A percentile compares a stretch with the other conserved stretches of the same genome.
Conservation (phyloP, 306 rosid species). For the Alnus glutinosa region DNA sequence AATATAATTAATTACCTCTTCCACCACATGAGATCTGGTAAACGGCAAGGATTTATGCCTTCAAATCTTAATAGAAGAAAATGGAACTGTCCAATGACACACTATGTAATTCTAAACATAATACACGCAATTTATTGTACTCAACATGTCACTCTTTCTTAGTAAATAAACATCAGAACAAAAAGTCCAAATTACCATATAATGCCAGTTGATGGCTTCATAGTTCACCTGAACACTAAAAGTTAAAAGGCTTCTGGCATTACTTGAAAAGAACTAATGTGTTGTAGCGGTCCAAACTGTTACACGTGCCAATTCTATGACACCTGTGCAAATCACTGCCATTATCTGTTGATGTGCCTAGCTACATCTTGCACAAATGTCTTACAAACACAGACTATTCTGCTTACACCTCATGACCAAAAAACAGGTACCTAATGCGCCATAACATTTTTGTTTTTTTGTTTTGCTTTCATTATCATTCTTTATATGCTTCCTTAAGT, state of each 20-base stretch:
- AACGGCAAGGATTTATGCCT: neutral
- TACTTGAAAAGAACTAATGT: neutral
- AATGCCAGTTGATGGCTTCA: too few species aligned
- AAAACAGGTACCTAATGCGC: neutral
- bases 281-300: neutral
- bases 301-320: neutral
- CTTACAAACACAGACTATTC: neutral
- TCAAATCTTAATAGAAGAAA: neutral
- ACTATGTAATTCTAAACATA: neutral
- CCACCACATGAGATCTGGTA: neutral
- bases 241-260: too few species aligned
- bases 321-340: neutral
- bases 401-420: neutral
- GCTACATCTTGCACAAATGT: neutral
- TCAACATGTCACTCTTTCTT: too few species aligned
- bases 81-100: neutral
- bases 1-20: neutral
- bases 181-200: too few species aligned
- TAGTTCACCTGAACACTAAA: too few species aligned
- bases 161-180: too few species aligned
- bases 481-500: neutral
- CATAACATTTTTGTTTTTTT: neutral
- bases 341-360: too few species aligned
- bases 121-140: neutral
- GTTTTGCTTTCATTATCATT: neutral